A percentile compares a stretch with the other conserved stretches of the same genome.
These are phyloP conservation scores for Fusarium sp. DNA, from an alignment of 2,329 filamentous ascomycete species.

Conservation along the genomic window DNA sequence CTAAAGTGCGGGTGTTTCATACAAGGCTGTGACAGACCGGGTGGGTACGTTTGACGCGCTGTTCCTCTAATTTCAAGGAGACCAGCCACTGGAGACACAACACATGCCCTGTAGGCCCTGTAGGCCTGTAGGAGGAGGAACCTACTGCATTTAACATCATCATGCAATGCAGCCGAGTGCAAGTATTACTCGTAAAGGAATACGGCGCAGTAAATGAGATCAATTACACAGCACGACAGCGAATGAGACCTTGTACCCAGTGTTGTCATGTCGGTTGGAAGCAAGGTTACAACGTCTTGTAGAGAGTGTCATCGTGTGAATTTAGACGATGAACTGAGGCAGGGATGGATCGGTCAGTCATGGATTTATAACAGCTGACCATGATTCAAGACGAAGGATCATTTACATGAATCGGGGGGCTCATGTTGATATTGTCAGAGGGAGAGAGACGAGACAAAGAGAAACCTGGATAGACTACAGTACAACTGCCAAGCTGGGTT, in stretches of 20 bases:
- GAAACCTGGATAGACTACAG: background rate
- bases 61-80: slow-evolving; percentile 40
- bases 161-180: background rate
- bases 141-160: background rate
- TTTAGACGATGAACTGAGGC: slow-evolving; percentile 10
- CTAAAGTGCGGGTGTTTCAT: slow-evolving; percentile 26
- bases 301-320: slow-evolving; percentile 5
- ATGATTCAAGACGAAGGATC: slow-evolving; percentile 39
- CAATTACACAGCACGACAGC: background rate
- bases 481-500: slow-evolving; percentile 17
- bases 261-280: background rate
- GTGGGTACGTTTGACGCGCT: slow-evolving; percentile 31
- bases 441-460: background rate
- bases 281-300: slow-evolving; percentile 6
- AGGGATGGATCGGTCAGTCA: slow-evolving; percentile 5
- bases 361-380: slow-evolving; percentile 14
- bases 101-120: slow-evolving; percentile 2
- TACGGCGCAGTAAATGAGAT: slow-evolving; percentile 29
- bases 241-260: slow-evolving; percentile 5
- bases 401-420: slow-evolving; percentile 43
- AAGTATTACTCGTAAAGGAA: slow-evolving; percentile 7
- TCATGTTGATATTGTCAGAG: slow-evolving; percentile 19
- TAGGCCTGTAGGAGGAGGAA: background rate
- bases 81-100: slow-evolving; percentile 14
- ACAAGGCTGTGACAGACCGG: slow-evolving; percentile 19